Conservation (phyloP, 2,329 filamentous ascomycete species). For the Alternaria tenuissima region DNA sequence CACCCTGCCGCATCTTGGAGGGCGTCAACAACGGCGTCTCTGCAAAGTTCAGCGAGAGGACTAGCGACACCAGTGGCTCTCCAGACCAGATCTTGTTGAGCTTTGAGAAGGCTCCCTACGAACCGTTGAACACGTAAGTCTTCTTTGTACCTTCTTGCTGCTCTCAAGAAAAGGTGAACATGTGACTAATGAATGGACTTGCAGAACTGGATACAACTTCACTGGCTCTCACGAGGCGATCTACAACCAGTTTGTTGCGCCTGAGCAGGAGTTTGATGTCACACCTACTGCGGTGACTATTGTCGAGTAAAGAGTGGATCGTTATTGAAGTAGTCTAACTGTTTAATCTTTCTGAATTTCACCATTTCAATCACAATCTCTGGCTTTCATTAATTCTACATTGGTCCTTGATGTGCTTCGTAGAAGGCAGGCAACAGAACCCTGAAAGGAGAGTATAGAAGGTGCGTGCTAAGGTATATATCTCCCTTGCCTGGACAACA, state of each 20-base stretch:
- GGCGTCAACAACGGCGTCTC: background rate
- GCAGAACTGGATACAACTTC: background rate
- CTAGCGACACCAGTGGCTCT: background rate
- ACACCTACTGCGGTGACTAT: background rate
- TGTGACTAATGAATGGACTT: background rate
- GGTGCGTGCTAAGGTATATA: background rate
- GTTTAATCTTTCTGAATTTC: background rate
- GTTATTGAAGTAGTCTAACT: background rate
- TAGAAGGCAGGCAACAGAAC: background rate
- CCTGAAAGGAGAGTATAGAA: background rate
- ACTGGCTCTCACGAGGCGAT: background rate
- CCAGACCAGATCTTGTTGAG: background rate
- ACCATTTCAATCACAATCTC: fast-evolving
- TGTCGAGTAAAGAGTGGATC: background rate
- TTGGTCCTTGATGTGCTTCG: no score
- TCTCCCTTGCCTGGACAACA: background rate
- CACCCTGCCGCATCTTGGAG: background rate
- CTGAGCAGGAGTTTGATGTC: constrained; percentile 25
- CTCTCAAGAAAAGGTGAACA: background rate
- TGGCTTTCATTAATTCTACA: background rate
- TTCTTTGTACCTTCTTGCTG: background rate
- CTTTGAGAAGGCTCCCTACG: background rate
- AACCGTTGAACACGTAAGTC: background rate
- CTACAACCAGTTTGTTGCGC: background rate
- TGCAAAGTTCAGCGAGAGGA: background rate